phyloP scores from a whole-genome alignment of 176 grass and related monocot genomes.

The Alloteropsis semialata region DNA sequence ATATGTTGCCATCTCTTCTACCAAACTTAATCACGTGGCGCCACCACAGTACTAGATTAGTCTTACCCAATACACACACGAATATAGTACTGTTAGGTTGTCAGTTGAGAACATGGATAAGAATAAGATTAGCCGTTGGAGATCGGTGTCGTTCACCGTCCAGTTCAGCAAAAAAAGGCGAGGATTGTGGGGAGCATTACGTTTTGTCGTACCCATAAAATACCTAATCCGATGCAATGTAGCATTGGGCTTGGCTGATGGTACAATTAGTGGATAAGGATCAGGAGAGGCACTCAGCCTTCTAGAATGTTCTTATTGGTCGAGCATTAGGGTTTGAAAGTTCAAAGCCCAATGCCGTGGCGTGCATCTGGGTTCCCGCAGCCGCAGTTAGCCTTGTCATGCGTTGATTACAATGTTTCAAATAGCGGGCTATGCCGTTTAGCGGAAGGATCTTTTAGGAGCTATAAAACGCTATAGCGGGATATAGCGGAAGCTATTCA shows the following conservation, averaged over 20 bases:
- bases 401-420: constrained; percentile 43
- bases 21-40: neutral
- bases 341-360: constrained; percentile 14
- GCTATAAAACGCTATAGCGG: no score
- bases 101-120: constrained; percentile 34
- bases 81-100: neutral
- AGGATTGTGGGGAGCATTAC: neutral
- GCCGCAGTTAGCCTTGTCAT: constrained; percentile 11
- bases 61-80: neutral
- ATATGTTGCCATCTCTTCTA: neutral
- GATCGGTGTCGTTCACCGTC: neutral
- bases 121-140: constrained; percentile 13
- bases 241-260: neutral
- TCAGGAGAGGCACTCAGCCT: neutral
- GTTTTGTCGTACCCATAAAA: constrained; percentile 14
- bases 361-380: constrained; percentile 1
- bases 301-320: constrained; percentile 6
- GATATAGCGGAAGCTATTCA: no score
- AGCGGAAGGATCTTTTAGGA: no score
- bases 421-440: no score
- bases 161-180: neutral
- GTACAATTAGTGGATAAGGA: constrained; percentile 34
- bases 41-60: neutral
- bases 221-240: neutral
- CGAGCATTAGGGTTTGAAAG: constrained; percentile 4